Evolutionary conservation across 306 rosid genomes (phyloP), one percentile per base, ranked within the genome.

Genomic region (Hippophae tibetana): DNA sequence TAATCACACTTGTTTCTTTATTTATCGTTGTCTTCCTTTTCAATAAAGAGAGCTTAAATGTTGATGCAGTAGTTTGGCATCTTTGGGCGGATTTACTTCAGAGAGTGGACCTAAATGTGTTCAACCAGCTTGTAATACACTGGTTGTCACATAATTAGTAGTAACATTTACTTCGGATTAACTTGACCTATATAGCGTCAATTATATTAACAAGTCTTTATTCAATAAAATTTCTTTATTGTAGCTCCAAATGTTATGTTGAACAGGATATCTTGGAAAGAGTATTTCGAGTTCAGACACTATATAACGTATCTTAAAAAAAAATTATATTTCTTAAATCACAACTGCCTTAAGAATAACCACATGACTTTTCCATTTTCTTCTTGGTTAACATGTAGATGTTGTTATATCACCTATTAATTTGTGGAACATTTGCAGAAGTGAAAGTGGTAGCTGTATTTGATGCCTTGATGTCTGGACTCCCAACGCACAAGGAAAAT

Each of bases 401-500:
- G 13, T 25, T 61, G 45, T 14, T 62, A 7, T 26, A 50, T 64
- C 56, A 61, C 27, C 54, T 48, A 61, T 63, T 57, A 42, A 25
- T 60, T 69, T 41, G 7, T 71, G 58, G 23, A 59, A 67, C 67
- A 55, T 84, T 6, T 64, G 40, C 86, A 84, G 98, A 92, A 79
- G 83, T 92, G 67, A 85, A 92, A 72, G 87, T 92, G 58, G 96
- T 87, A 57, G 84, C 70, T 66, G 98, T 87, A 44, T 87, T 90
- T 74, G 98, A 87, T 79, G 96, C 98, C 50, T 72, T 85, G 89
- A 82, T 81, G 86, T 90, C 97, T 62, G 96, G 96, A 70, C 82
- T 85, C 72, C 92, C 98, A 8, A 70, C 84, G 11, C 95, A 87
- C 76, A 85, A 85, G 76, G 86, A 87, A 78, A 61, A 51, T 61